Evolutionary conservation across 805 yeast species (phyloP), one percentile per base, ranked within the genome.

Genomic region (Saccharomycopsis sp.): DNA sequence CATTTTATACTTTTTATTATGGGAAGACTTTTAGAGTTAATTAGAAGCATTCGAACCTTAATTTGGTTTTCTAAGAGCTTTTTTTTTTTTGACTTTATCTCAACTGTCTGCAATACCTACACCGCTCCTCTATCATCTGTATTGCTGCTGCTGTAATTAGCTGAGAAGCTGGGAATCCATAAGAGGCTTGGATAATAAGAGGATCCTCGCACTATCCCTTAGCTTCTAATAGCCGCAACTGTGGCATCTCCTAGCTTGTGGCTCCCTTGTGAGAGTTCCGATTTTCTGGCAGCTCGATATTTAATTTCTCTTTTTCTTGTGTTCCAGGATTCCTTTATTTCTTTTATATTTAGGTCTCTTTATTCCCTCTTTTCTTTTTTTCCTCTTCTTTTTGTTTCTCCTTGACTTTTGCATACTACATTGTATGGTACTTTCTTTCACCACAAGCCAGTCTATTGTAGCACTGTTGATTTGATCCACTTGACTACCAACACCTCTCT

Each of bases 321-420:
- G 38, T 12, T 29, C 38, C n/a, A n/a, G n/a, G n/a, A n/a, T 29
- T 29, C 38, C 5, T 5, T 5, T 12, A 29, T 29, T 29, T 29
- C 38, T 29, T 29, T 29, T 29, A 12, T 29, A 29, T 29, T 29
- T 29, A 29, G 5, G 3, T 44, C 49, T 44, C 22, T 44, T 44
- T 44, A 17, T 44, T 44, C 20, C 49, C 49, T 44, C 22, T 44
- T 44, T 44, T 44, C 49, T 44, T 44, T 44, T 44, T 44, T 44
- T 44, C 41, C 12, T 44, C 22, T 44, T 44, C 22, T 17, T 44
- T 12, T 44, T 17, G 19, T 44, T 44, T 44, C 14, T 35, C 41
- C 41, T 35, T 35, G 41, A n/a, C n/a, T n/a, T n/a, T n/a, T n/a
- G n/a, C n/a, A n/a, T n/a, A n/a, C n/a, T n/a, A n/a, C n/a, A n/a